Conservation (phyloP, 2,329 filamentous ascomycete species). For the Herpotrichia juniperi region DNA sequence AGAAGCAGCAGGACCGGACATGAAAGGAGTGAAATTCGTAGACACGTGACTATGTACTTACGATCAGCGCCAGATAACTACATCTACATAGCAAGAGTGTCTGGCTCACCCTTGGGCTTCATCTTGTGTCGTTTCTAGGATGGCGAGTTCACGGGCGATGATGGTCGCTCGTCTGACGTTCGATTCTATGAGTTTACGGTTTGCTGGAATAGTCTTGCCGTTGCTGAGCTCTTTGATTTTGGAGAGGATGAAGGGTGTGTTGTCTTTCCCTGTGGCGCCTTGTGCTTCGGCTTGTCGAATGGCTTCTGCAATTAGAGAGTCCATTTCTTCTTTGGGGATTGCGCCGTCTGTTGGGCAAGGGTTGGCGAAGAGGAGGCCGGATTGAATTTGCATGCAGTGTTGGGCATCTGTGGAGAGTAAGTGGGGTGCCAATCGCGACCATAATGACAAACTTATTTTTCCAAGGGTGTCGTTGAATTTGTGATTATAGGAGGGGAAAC, state of each 20-base stretch:
- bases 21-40: slow-evolving; percentile 7
- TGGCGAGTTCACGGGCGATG: slow-evolving; percentile 67
- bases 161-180: slow-evolving; percentile 71
- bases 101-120: slow-evolving; percentile 47
- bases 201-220: slow-evolving; percentile 74
- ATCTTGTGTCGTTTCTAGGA: slow-evolving; percentile 53
- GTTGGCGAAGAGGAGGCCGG: slow-evolving; percentile 87
- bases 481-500: background rate
- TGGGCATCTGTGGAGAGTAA: slow-evolving; percentile 68
- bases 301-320: slow-evolving; percentile 48
- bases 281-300: slow-evolving; percentile 43
- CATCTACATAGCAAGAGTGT: slow-evolving; percentile 32
- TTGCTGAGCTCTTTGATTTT: slow-evolving; percentile 81
- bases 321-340: slow-evolving; percentile 64
- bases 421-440: too few relatives aligned
- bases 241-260: slow-evolving; percentile 82
- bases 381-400: slow-evolving; percentile 71
- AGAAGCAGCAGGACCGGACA: slow-evolving; percentile 9
- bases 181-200: slow-evolving; percentile 70
- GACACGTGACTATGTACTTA: slow-evolving; percentile 38
- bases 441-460: background rate
- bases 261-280: slow-evolving; percentile 70
- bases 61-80: slow-evolving; percentile 42
- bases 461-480: background rate
- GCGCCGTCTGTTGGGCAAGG: slow-evolving; percentile 76